Base-by-base conservation (phyloP, 1,284 basidiomycete genomes). In the Volvariella volvacea region DNA sequence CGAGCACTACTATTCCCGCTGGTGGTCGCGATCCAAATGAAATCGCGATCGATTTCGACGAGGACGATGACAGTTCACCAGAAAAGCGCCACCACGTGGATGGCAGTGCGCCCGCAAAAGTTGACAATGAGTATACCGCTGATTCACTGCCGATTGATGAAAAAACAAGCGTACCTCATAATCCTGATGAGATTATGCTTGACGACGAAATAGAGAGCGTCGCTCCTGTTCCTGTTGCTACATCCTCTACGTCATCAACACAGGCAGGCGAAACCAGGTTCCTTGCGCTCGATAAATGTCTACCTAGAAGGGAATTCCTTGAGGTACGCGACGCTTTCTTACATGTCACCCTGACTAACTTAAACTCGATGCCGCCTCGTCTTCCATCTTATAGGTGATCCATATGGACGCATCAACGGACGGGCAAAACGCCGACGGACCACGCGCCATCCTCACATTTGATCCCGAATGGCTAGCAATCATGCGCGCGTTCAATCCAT, bases 381-480 rank as follows among this genome's bases (percentile, higher is more conserved):
- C n/a, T n/a, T 19, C 22, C 34, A 8, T 43, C n/a, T n/a, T 19
- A 50, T 46, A 92, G 89, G 77, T 92, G 39, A 61, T 92, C 38
- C 85, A 93, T 43, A 64, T 91, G 28, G 68, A 53, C n/a, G 30
- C 48, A 19, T 40, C 49, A 4, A 45, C 7, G 25, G 41, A 40
- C 21, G 17, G 19, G 42, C 33, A 41, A 19, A 25, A 15, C 36
- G 38, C 0, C 20, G 40, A 37, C 17, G 31, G 31, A 1, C 57
- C 59, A n/a, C n/a, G n/a, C n/a, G n/a, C n/a, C 33, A 48, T 59
- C 0, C 70, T 76, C 20, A 65, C 59, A 1, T 97, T 80, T 63
- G 91, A 96, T 59, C 83, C 84, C 2, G 78, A 92, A 61, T 99
- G 95, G 96, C 79, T 99, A 17, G 93, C 93, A 0, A 92, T 98